Evolutionary conservation across 1,139 yeast species (phyloP).

Genomic region (Wickerhamomyces sp.): DNA sequence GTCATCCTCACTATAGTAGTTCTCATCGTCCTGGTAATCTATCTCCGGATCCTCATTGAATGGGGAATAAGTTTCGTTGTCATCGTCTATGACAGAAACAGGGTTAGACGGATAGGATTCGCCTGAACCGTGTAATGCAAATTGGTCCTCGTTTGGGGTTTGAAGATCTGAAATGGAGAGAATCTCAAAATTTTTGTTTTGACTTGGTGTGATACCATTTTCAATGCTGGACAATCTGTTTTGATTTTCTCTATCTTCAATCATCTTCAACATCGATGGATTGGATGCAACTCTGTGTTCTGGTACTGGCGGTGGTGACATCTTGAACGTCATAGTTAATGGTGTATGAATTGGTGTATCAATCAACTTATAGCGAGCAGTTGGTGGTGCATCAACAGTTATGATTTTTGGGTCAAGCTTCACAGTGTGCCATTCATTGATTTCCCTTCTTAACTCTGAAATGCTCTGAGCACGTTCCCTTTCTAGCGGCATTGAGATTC

Average conservation of each 20-base stretch:
- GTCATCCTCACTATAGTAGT: slow-evolving; percentile 5
- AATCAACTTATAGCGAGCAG: slow-evolving; percentile 2
- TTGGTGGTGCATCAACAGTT: slow-evolving; percentile 1
- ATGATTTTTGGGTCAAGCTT: neutral
- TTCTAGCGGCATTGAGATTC: slow-evolving; percentile 20
- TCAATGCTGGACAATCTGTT: slow-evolving; percentile 2
- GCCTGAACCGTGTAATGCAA: neutral
- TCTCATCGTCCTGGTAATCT: slow-evolving; percentile 4
- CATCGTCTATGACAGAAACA: slow-evolving; percentile 4
- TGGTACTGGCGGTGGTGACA: slow-evolving; percentile 6
- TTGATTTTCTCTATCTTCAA: slow-evolving; percentile 4
- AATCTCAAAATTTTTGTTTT: neutral
- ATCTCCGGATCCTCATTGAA: slow-evolving; percentile 6
- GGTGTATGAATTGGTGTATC: slow-evolving; percentile 1
- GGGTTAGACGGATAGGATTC: slow-evolving; percentile 5
- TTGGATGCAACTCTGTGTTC: slow-evolving; percentile 14
- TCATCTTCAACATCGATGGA: slow-evolving; percentile 10
- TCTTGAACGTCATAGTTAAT: neutral
- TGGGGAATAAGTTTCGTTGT: slow-evolving; percentile 2
- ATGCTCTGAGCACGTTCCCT: slow-evolving; percentile 20
- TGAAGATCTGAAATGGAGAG: neutral
- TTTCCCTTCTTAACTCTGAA: slow-evolving; percentile 22
- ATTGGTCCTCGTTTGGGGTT: neutral
- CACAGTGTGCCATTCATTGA: slow-evolving; percentile 14
- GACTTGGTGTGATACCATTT: neutral